These are phyloP conservation scores for Trifolium fragiferum DNA, from an alignment of 306 rosid genomes.

Conservation along the genomic window DNA sequence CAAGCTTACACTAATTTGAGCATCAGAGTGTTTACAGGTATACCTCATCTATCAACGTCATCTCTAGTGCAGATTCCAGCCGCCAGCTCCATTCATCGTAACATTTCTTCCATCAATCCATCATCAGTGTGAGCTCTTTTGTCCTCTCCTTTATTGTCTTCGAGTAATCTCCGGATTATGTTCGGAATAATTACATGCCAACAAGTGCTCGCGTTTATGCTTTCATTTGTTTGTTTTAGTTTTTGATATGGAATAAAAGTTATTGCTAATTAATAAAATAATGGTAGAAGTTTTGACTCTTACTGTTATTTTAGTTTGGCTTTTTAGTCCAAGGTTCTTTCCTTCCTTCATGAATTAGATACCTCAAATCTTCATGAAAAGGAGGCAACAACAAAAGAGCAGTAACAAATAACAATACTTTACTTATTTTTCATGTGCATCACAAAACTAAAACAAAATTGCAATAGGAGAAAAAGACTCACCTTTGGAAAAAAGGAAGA, in stretches of 20 bases:
- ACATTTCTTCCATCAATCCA: too few species aligned
- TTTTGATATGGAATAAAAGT: neutral
- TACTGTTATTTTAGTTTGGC: neutral
- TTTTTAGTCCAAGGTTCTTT: conserved; percentile 32
- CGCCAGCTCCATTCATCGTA: too few species aligned
- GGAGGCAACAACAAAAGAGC: conserved; percentile 39
- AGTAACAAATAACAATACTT: conserved; percentile 42
- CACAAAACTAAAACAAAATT: conserved; percentile 17
- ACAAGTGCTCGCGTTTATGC: too few species aligned
- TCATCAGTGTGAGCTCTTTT: too few species aligned
- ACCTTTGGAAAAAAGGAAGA: neutral
- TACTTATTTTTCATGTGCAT: conserved; percentile 50
- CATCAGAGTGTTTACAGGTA: too few species aligned
- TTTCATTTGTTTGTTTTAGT: too few species aligned
- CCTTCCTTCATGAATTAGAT: conserved; percentile 27
- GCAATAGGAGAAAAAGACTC: neutral
- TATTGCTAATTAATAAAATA: neutral
- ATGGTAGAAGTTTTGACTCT: neutral
- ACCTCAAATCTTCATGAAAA: conserved; percentile 49
- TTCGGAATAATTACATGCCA: too few species aligned
- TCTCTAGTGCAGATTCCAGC: too few species aligned
- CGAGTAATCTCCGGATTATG: too few species aligned
- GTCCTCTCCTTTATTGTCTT: too few species aligned
- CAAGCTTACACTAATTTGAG: too few species aligned
- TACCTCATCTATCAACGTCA: too few species aligned